Evolutionary conservation across 345 rosid species (phyloP), one percentile per base, ranked within the genome.

Genomic region (Hypericum androsaemum): DNA sequence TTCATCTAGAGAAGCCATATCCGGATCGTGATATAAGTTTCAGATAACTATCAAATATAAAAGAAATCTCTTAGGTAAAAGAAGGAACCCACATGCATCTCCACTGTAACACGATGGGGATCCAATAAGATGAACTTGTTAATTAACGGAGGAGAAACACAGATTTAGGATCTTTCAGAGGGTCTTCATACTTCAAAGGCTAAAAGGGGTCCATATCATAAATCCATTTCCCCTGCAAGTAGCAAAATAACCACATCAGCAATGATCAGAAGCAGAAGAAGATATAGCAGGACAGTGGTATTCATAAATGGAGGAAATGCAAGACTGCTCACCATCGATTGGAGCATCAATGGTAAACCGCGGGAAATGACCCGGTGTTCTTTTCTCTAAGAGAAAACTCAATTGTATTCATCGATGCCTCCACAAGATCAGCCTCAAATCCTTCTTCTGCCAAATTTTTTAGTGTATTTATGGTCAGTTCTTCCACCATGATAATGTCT

Each of bases 371-470:
- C 44, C 96, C 96, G 6, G 95, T 90, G 54, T 90, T 88, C 68
- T 90, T 90, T 66, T 90, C 98, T 68, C 98, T 73, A 11, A 90
- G 89, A 72, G 96, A 84, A 69, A 90, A 84, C 71, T 90, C 98
- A 60, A 88, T 88, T 15, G 96, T 90, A 69, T 90, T 90, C 96
- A 90, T 87, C 56, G 96, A 90, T 73, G 96, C 98, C 76, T 90
- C 98, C 61, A 90, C 78, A 64, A 95, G 94, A 52, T 83, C 88
- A 14, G 60, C 55, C 41, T 90, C 96, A 77, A 90, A 88, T 60
- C 98, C 96, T 71, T 90, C 94, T 39, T 81, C 94, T 43, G 79
- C 78, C 72, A 88, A 71, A 63, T 79, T 84, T 67, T 62, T 70
- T 53, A 88, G 82, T 6, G 94, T 82, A 70, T 35, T 54, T 75